These are phyloP conservation scores for Pythium pyrilobum DNA, from an alignment of 352 stramenopile species.

Conservation along the genomic window DNA sequence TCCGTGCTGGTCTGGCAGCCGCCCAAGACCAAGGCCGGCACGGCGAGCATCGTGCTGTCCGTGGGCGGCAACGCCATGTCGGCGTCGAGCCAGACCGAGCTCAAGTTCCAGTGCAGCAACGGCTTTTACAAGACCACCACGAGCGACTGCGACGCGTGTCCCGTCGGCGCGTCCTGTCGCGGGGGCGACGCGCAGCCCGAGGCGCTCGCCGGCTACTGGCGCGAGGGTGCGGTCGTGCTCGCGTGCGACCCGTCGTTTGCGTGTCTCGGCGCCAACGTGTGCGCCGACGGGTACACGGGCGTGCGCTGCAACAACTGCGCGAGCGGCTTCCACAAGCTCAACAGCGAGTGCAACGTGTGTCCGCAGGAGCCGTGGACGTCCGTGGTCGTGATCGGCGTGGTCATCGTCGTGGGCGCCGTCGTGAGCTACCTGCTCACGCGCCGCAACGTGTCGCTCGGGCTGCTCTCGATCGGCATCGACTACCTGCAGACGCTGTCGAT, in stretches of 20 bases:
- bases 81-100: slow-evolving; percentile 44
- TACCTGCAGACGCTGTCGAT: slow-evolving; percentile 86
- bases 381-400: slow-evolving; percentile 40
- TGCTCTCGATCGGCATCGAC: slow-evolving; percentile 79
- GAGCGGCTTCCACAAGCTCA: slow-evolving; percentile 51
- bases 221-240: slow-evolving; percentile 45
- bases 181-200: slow-evolving; percentile 43
- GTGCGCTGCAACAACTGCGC: slow-evolving; percentile 45
- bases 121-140: slow-evolving; percentile 44
- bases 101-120: slow-evolving; percentile 58
- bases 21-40: slow-evolving; percentile 50
- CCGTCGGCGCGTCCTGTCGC: slow-evolving; percentile 38
- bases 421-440: slow-evolving; percentile 52
- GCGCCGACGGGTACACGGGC: slow-evolving; percentile 33
- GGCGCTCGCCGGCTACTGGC: slow-evolving; percentile 47
- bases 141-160: slow-evolving; percentile 47
- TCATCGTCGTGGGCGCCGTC: slow-evolving; percentile 38
- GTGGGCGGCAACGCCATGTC: slow-evolving; percentile 59
- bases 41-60: slow-evolving; percentile 45
- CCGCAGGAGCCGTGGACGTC: slow-evolving; percentile 52
- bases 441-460: slow-evolving; percentile 58
- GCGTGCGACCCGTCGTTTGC: slow-evolving; percentile 50
- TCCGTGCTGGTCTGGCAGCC: slow-evolving; percentile 48
- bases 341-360: slow-evolving; percentile 53
- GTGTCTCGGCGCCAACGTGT: slow-evolving; percentile 49